Conservation (phyloP, 2,329 filamentous ascomycete genomes). For the Exophiala xenobiotica region DNA sequence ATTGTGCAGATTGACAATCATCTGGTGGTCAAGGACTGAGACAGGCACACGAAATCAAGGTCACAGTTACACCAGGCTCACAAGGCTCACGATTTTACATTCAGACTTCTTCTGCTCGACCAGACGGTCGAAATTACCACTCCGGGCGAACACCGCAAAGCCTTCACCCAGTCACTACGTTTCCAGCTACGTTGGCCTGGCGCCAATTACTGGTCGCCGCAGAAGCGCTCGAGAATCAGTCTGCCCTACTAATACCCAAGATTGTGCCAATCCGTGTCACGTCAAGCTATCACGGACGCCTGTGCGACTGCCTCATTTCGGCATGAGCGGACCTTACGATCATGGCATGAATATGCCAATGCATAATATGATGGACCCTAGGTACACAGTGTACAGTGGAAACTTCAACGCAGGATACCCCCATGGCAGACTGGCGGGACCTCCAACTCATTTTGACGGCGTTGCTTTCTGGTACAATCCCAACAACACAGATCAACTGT, state of each 20-base stretch:
- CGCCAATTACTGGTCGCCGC: background rate
- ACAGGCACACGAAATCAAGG: background rate
- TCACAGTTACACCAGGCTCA: background rate
- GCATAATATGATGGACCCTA: conserved; percentile 24
- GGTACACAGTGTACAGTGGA: conserved; percentile 26
- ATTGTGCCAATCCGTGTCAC: conserved; percentile 9
- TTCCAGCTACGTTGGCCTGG: background rate
- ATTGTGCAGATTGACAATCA: background rate
- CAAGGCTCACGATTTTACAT: background rate
- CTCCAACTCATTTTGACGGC: conserved; percentile 40
- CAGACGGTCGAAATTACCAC: background rate
- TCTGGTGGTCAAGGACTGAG: background rate
- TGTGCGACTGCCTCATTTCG: conserved; percentile 13
- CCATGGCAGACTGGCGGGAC: conserved; percentile 23
- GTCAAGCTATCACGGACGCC: conserved; percentile 1
- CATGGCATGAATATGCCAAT: conserved; percentile 27
- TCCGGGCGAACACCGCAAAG: background rate
- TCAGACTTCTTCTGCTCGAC: background rate
- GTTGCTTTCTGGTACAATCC: conserved; percentile 47
- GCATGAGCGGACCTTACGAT: conserved; percentile 30
- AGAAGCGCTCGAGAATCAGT: background rate
- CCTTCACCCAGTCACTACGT: background rate
- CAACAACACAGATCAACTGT: conserved; percentile 32
- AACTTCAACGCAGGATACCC: conserved; percentile 31
- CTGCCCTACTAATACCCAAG: background rate